Base-by-base conservation (phyloP, 176 grass and related monocot genomes). In the Oryza officinalis region DNA sequence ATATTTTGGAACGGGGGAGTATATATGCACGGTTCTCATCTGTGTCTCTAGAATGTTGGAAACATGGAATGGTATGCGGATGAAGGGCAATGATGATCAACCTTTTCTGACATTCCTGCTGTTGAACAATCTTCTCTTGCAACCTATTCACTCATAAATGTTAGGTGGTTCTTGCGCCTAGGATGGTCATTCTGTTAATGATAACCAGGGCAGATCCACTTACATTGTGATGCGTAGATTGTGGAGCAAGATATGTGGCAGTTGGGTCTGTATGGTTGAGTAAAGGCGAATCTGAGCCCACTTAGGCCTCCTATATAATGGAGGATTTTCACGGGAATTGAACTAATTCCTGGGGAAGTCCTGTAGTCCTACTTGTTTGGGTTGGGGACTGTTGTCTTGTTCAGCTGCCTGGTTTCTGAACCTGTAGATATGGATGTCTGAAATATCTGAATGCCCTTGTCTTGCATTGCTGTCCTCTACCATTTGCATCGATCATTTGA, bases 241-340 rank as follows among this genome's bases (percentile, higher is more conserved):
- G 47, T 69, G 71, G n/a, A 69, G 46, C 22, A 71, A 23, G 50
- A 76, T 25, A 41, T 57, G 18, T 11, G 5, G 6, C 2, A 26
- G 71, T 13, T 75, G 50, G 23, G 20, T 30, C 79, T 13, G 22
- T 60, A 57, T 68, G 79, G 80, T 71, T 8, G 27, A 84, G 38
- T 2, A 80, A 88, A 88, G 81, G 64, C 38, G 71, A 76, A 76
- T 59, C 71, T 81, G 71, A 81, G 77, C 87, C 87, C 50, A 23
- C 37, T 71, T 59, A 20, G 11, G 12, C 1, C 52, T 59, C 20
- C 7, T 59, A 8, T 2, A 59, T 2, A 22, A 20, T 59, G 17
- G 20, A 22, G 49, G 49, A 52, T 10, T 57, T 22, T 57, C 50
- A 57, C 4, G 5, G 50, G 6, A 22, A 22, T 57, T 22, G 17